Evolutionary conservation across 768 basidiomycete genomes (phyloP).

Genomic region (Psilocybe cyanescens): DNA sequence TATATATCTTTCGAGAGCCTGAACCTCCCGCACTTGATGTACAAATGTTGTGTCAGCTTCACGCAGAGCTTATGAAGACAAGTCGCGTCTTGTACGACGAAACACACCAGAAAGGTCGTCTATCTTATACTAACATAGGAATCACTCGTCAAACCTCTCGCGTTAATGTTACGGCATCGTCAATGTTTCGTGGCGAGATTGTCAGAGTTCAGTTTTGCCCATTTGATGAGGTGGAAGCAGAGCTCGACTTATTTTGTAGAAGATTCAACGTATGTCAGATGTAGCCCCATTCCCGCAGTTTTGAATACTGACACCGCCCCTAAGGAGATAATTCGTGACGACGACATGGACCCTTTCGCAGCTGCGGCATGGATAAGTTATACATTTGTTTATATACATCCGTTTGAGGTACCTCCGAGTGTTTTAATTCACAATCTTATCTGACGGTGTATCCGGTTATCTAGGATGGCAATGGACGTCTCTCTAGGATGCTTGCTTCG

Average conservation of each 20-base stretch:
- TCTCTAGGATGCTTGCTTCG: conserved; percentile 20
- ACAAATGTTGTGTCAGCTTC: not conserved
- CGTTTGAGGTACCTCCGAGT: conserved; percentile 16
- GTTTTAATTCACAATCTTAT: not conserved
- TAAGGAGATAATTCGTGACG: conserved; percentile 14
- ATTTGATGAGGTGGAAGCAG: conserved; percentile 16
- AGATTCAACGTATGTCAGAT: conserved; percentile 14
- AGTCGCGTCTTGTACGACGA: not conserved
- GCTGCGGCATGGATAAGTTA: conserved; percentile 23
- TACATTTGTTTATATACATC: conserved; percentile 21
- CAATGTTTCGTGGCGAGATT: not conserved
- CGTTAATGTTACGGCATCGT: conserved; percentile 11
- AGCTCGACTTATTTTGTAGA: conserved; percentile 16
- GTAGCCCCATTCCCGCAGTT: no score
- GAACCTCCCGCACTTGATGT: not conserved
- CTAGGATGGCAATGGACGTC: conserved; percentile 23
- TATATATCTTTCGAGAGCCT: not conserved
- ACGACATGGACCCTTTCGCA: conserved; percentile 19
- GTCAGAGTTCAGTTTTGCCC: conserved; percentile 22
- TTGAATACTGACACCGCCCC: not conserved
- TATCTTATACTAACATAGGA: conserved; percentile 19
- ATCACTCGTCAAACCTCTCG: conserved; percentile 16
- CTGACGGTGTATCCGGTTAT: not conserved
- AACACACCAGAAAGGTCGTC: not conserved
- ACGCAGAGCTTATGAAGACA: not conserved